Evolutionary conservation across 495 filamentous ascomycete species (phyloP), one percentile per base, ranked within the genome.

Genomic region (Terfezia claveryi): DNA sequence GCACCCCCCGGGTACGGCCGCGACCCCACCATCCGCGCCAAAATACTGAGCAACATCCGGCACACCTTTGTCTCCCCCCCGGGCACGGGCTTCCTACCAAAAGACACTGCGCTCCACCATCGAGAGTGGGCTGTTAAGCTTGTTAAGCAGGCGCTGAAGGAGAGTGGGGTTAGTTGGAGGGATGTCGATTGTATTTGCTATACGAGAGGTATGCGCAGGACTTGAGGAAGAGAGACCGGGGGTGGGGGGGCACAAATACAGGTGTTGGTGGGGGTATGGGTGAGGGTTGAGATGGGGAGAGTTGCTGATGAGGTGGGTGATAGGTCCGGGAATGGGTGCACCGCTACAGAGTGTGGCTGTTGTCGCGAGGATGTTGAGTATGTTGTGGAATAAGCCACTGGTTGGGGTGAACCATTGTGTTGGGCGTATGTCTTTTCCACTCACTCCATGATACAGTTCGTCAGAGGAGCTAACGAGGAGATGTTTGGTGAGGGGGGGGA

Each of bases 341-440:
- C 91, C 91, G 2, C 71, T 98, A n/a, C 85, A 89, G 59, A 80
- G 79, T 49, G 85, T 91, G 10, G 92, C 87, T 3, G 69, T 95
- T 11, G 87, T 80, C 0, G 91, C 89, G 36, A 75, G 91, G 55
- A 86, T 83, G 64, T 67, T 96, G 32, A 75, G 79, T 55, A 69
- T 93, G 51, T 75, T 98, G 14, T 98, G 91, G 91, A 71, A 68
- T n/a, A 89, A 87, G 66, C 72, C 77, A 17, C 71, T 98, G 17
- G 80, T 98, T 4, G 88, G 84, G 16, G 91, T 98, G 11, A 98
- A 98, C 69, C 91, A 98, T 68, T 98, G 91, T 68, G 81, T 98
- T 44, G 91, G 91, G 53, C 91, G 27, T 87, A 81, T 73, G 52
- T 77, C 71, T 41, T 56, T 23, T 36, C 36, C 38, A 38, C 32